Evolutionary conservation across 257 asterid genomes (phyloP), one percentile per base, ranked within the genome.

Genomic region (Solanum phureja): DNA sequence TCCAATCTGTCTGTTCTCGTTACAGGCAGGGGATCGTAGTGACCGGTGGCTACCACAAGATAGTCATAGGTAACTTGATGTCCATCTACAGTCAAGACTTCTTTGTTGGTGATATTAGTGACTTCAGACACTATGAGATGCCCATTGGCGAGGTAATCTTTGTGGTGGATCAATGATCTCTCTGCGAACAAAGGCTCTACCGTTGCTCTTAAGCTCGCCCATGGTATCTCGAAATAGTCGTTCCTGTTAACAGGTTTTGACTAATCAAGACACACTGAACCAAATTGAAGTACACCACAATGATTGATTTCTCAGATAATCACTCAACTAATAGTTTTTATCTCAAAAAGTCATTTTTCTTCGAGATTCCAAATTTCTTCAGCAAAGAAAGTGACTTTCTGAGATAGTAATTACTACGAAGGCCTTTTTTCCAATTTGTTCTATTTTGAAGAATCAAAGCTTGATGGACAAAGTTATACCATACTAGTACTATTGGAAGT

Each of bases 41-140:
- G 99, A 46, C 99, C 98, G 5, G 98, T 94, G 90, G 99, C 98
- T 38, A 96, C 91, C 87, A 96, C 98, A 2, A 96, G 95, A 88
- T 94, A 96, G 89, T 96, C 99, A 29, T 92, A 95, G 73, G 89
- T 33, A 86, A 94, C 34, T 24, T 77, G 92, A 75, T 86, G 96
- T 66, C 98, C 98, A 3, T 94, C 94, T 52, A 89, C 93, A 16
- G 96, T 95, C 91, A 94, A 79, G 84, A 94, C 94, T 89, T 95
- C 94, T 73, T 95, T 91, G 56, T 90, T 88, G 8, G 94, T 89
- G 64, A 96, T 89, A 89, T 86, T 74, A 40, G 94, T 88, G 82
- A 94, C 99, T 88, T 93, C 90, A 29, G 98, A 94, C 35, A 90
- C 95, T 2, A 94, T 62, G 5, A 96, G 87, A 10, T 95, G 98